Conservation (phyloP, 257 asterid species). For the Solanum etuberosum region DNA sequence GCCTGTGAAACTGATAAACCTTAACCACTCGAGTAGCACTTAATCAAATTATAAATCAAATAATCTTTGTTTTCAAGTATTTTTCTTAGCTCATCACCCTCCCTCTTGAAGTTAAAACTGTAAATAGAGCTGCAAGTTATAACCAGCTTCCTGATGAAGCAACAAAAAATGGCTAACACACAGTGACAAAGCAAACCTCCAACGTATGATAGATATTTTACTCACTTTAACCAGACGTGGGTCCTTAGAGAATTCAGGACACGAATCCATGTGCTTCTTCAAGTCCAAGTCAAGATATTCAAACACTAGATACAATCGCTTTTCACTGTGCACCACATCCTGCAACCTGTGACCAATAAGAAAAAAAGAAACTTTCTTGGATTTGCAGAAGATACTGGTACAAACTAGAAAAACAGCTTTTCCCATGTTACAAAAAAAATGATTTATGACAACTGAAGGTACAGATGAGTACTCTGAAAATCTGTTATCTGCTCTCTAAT, state of each 20-base stretch:
- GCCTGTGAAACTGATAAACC: not conserved
- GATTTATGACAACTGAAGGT: not conserved
- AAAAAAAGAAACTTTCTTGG: not conserved
- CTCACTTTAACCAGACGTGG: conserved; percentile 72
- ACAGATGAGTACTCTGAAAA: not conserved
- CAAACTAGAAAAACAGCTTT: not conserved
- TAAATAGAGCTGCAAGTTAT: not conserved
- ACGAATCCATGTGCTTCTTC: conserved; percentile 97
- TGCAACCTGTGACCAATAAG: conserved; percentile 57
- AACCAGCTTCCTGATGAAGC: not conserved
- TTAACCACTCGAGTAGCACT: not conserved
- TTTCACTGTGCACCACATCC: conserved; percentile 96
- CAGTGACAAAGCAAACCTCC: conserved; percentile 1
- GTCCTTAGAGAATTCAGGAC: conserved; percentile 82
- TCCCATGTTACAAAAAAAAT: not conserved
- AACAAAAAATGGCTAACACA: not conserved
- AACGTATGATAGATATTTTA: conserved; percentile 11
- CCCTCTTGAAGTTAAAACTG: not conserved
- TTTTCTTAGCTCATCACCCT: not conserved
- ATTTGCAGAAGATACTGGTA: not conserved
- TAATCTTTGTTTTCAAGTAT: not conserved
- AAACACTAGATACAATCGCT: conserved; percentile 80
- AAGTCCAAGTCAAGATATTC: conserved; percentile 95
- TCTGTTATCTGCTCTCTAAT: not conserved
- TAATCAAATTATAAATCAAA: not conserved